Conservation (phyloP, 2,329 filamentous ascomycete species). For the Blumeria graminis region DNA sequence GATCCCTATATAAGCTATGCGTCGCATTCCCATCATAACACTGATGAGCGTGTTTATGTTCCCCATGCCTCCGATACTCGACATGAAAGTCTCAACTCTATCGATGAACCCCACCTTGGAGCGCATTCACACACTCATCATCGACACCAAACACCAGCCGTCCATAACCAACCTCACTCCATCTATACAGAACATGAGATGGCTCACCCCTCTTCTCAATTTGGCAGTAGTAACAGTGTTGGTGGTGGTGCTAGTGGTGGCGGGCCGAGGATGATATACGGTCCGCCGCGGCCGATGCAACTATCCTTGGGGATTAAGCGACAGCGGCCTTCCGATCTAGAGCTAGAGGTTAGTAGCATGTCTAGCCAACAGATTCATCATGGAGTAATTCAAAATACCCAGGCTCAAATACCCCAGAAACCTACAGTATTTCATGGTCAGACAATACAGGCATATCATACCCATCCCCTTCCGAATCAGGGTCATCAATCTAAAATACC, state of each 20-base stretch:
- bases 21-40: conserved; percentile 40
- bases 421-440: conserved; percentile 22
- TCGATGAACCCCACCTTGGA: conserved; percentile 11
- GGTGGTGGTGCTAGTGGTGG: conserved; percentile 23
- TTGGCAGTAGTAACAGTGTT: conserved; percentile 25
- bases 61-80: conserved; percentile 17
- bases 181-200: conserved; percentile 33
- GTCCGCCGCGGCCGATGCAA: conserved; percentile 13
- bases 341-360: conserved; percentile 22
- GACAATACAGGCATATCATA: conserved; percentile 29
- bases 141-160: conserved; percentile 23
- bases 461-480: conserved; percentile 57
- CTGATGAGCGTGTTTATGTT: conserved; percentile 40
- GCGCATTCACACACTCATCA: conserved; percentile 21
- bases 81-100: conserved; percentile 13
- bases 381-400: conserved; percentile 18
- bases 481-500: conserved; percentile 44
- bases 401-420: conserved; percentile 31
- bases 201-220: conserved; percentile 23
- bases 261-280: conserved; percentile 27
- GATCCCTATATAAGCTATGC: conserved; percentile 51
- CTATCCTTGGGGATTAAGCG: conserved; percentile 22
- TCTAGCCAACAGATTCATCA: conserved; percentile 18
- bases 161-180: conserved; percentile 23
- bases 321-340: conserved; percentile 30